A percentile compares a stretch with the other conserved stretches of the same genome.
phyloP scores from a whole-genome alignment of 1,284 basidiomycete species.

The Pseudozyma thailandica region DNA sequence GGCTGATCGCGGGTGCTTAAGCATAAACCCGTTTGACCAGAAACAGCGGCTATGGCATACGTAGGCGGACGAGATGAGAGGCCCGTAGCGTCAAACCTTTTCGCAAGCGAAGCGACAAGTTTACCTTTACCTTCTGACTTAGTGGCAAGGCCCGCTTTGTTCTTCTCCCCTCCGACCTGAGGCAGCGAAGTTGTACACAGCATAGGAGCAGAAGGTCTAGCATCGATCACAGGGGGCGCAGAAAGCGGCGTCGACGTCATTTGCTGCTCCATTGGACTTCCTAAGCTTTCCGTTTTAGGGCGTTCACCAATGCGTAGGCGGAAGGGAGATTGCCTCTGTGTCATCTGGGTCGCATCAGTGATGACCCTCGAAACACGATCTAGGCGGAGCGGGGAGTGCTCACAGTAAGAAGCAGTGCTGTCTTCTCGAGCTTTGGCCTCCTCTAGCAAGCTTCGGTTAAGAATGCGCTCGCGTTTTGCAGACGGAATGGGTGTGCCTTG shows the following conservation, averaged over 20 bases:
- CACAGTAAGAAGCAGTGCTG: slow-evolving; percentile 14
- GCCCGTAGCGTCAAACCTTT: slow-evolving; percentile 36
- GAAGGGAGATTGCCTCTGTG: slow-evolving; percentile 30
- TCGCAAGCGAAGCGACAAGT: slow-evolving; percentile 41
- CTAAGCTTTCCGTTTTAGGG: background rate
- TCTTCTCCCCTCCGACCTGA: background rate
- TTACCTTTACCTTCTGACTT: slow-evolving; percentile 15
- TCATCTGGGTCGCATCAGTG: background rate
- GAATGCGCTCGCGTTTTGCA: slow-evolving; percentile 24
- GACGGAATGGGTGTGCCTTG: slow-evolving; percentile 37
- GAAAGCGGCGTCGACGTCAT: slow-evolving; percentile 22
- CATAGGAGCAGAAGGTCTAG: slow-evolving; percentile 6
- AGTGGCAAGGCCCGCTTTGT: background rate
- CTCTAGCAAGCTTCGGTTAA: slow-evolving; percentile 7
- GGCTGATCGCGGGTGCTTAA: slow-evolving; percentile 19
- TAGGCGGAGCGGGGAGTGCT: slow-evolving; percentile 17
- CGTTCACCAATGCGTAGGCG: slow-evolving; percentile 20
- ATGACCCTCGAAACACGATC: slow-evolving; percentile 2
- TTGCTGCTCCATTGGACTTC: background rate
- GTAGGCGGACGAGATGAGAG: slow-evolving; percentile 30
- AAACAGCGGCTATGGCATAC: slow-evolving; percentile 12
- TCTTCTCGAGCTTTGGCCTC: slow-evolving; percentile 3
- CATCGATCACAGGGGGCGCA: slow-evolving; percentile 8
- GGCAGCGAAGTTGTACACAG: slow-evolving; percentile 10
- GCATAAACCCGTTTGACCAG: slow-evolving; percentile 13